Percentiles rank a stretch among this genome's conserved stretches.
These are phyloP conservation scores for Penicillium silybi DNA, from an alignment of 495 filamentous ascomycete species.

Conservation along the genomic window DNA sequence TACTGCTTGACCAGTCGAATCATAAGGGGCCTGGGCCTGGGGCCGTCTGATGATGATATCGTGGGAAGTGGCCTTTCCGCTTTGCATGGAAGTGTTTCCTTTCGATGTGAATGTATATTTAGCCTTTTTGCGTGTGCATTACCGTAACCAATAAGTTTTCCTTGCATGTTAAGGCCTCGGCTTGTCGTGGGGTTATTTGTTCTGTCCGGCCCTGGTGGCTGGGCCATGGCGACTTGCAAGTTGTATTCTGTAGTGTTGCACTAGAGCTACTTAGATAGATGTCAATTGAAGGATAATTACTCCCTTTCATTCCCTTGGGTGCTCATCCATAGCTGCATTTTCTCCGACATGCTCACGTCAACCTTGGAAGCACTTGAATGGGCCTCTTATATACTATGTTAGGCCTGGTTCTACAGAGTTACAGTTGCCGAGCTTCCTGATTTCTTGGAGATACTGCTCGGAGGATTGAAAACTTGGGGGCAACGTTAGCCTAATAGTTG, in stretches of 20 bases:
- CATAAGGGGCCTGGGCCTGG: slow-evolving; percentile 42
- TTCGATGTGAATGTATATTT: slow-evolving; percentile 26
- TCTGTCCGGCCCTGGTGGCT: slow-evolving; percentile 5
- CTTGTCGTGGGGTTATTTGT: slow-evolving; percentile 1
- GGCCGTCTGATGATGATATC: slow-evolving; percentile 34
- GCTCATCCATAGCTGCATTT: too few species aligned
- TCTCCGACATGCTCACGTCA: too few species aligned
- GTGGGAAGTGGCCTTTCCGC: slow-evolving; percentile 6
- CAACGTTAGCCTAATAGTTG: too few species aligned
- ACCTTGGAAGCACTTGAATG: too few species aligned
- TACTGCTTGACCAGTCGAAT: slow-evolving; percentile 73
- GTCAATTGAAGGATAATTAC: too few species aligned
- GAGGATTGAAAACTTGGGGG: too few species aligned
- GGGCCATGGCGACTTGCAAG: not conserved
- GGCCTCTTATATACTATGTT: too few species aligned
- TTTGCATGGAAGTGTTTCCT: slow-evolving; percentile 7
- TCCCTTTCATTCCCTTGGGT: too few species aligned
- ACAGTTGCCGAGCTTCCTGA: too few species aligned
- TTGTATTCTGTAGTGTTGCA: not conserved
- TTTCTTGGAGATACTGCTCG: too few species aligned
- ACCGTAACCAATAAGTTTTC: slow-evolving; percentile 4
- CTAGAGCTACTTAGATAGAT: not conserved
- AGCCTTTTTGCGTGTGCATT: slow-evolving; percentile 23
- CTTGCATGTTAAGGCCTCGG: not conserved
- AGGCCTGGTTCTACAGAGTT: too few species aligned